These are phyloP conservation scores for Ceratocystis colombiana DNA, from an alignment of 2,329 filamentous ascomycete species.

Conservation along the genomic window DNA sequence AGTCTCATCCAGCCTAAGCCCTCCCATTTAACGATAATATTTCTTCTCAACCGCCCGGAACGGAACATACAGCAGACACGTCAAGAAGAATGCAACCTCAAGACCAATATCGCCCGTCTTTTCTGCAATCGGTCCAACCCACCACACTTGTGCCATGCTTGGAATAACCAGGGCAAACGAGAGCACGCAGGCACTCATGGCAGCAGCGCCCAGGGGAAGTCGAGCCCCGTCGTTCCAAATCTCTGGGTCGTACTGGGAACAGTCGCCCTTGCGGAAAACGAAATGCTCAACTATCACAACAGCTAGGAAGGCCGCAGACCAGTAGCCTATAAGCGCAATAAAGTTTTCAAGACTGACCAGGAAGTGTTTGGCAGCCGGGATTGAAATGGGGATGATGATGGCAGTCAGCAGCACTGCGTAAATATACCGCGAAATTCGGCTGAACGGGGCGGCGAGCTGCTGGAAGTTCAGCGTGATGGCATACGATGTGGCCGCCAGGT, in stretches of 20 bases:
- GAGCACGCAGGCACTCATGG: slow-evolving; percentile 38
- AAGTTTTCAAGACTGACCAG: slow-evolving; percentile 49
- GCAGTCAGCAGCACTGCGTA: slow-evolving; percentile 49
- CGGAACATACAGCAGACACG: slow-evolving; percentile 40
- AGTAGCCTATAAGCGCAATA: slow-evolving; percentile 48
- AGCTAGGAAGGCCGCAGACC: slow-evolving; percentile 46
- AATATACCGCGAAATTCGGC: slow-evolving; percentile 46
- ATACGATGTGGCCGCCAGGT: slow-evolving; percentile 51
- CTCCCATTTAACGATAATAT: slow-evolving; percentile 15
- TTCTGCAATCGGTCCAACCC: slow-evolving; percentile 49
- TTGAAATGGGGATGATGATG: slow-evolving; percentile 49
- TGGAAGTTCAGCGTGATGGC: slow-evolving; percentile 56
- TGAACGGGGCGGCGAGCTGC: slow-evolving; percentile 47
- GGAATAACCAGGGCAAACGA: slow-evolving; percentile 46
- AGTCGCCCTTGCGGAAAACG: slow-evolving; percentile 40
- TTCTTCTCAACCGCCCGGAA: slow-evolving; percentile 40
- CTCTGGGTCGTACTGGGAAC: slow-evolving; percentile 38
- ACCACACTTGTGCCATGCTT: slow-evolving; percentile 53
- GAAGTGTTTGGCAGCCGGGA: slow-evolving; percentile 47
- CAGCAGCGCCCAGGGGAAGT: slow-evolving; percentile 41
- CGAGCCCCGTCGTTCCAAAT: slow-evolving; percentile 40
- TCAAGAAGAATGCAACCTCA: slow-evolving; percentile 49
- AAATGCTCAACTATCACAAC: slow-evolving; percentile 42
- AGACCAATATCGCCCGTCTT: slow-evolving; percentile 56
- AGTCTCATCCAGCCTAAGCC: not conserved